Percentiles rank a stretch among this genome's conserved stretches.
Evolutionary conservation across 2,329 filamentous ascomycete genomes (phyloP).

Genomic region (Colletotrichum trifolii): DNA sequence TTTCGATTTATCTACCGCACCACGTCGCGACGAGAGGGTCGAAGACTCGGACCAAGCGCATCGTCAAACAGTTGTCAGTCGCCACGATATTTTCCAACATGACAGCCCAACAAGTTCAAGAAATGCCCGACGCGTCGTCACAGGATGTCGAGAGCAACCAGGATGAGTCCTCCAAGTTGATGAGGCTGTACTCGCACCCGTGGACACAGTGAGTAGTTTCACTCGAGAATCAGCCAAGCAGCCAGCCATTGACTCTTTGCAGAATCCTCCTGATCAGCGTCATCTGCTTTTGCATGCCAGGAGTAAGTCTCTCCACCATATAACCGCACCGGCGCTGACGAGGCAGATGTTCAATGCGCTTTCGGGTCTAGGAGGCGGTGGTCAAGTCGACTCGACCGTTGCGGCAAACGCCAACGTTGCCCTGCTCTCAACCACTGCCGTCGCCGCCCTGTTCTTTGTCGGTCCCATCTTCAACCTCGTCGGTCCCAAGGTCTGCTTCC

Average conservation of each 20-base stretch:
- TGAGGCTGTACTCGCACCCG: constrained; percentile 51
- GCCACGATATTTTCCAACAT: background rate
- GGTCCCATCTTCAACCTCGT: constrained; percentile 56
- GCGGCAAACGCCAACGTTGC: constrained; percentile 59
- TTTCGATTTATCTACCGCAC: constrained; percentile 1
- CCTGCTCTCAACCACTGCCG: constrained; percentile 54
- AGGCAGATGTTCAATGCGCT: constrained; percentile 60
- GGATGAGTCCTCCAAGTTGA: constrained; percentile 36
- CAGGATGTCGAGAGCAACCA: background rate
- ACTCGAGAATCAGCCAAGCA: too few species aligned
- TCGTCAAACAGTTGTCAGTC: too few species aligned
- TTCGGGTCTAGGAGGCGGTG: constrained; percentile 55
- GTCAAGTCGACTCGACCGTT: constrained; percentile 56
- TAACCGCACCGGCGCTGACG: background rate
- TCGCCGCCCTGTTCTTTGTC: constrained; percentile 55
- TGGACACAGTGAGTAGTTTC: constrained; percentile 52
- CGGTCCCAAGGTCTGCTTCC: constrained; percentile 54
- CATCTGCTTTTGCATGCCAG: constrained; percentile 60
- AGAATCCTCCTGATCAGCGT: constrained; percentile 57
- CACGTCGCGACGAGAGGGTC: too few species aligned
- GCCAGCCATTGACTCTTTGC: constrained; percentile 2
- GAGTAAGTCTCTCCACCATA: constrained; percentile 45
- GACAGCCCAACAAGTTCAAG: background rate
- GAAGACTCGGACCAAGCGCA: too few species aligned
- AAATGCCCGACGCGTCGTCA: background rate